Percentiles rank a stretch among this genome's conserved stretches.
phyloP scores from a whole-genome alignment of 352 stramenopile species.

The Globisporangium spinosum region DNA sequence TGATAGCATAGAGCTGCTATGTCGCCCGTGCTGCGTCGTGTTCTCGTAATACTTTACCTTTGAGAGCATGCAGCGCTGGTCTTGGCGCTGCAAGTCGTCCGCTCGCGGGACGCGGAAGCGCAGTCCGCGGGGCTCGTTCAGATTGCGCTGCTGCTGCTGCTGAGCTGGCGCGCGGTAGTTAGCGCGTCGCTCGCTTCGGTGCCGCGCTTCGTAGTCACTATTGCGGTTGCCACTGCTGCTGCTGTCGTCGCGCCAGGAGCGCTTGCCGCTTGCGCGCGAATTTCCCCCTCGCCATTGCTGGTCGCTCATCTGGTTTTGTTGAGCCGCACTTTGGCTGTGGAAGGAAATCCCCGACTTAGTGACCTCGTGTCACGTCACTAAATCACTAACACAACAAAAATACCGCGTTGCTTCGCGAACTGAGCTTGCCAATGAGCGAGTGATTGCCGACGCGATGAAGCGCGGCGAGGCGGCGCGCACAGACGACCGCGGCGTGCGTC shows the following conservation, averaged over 20 bases:
- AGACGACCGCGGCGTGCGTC: constrained; percentile 34
- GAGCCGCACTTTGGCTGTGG: background rate
- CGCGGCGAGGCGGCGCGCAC: background rate
- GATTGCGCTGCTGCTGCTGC: background rate
- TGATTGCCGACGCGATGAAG: background rate
- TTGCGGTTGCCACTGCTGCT: background rate
- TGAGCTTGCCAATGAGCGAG: background rate
- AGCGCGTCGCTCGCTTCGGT: background rate
- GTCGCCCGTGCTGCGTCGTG: constrained; percentile 3
- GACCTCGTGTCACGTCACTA: background rate
- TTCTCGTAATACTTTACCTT: constrained; percentile 16
- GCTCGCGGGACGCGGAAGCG: constrained; percentile 24
- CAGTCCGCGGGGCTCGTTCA: constrained; percentile 6
- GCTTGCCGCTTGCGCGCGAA: constrained; percentile 6
- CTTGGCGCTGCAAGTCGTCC: constrained; percentile 27
- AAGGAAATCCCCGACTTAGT: background rate
- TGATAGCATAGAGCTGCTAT: background rate
- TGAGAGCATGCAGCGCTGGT: constrained; percentile 18
- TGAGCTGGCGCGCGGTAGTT: background rate
- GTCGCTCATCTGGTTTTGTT: constrained; percentile 11
- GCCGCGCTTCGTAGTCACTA: constrained; percentile 3
- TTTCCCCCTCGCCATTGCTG: background rate
- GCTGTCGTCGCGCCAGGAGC: constrained; percentile 6
- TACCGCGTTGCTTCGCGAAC: constrained; percentile 3
- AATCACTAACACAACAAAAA: background rate